phyloP scores from a whole-genome alignment of 148 eudicot genomes.

The Spergularia bocconei region DNA sequence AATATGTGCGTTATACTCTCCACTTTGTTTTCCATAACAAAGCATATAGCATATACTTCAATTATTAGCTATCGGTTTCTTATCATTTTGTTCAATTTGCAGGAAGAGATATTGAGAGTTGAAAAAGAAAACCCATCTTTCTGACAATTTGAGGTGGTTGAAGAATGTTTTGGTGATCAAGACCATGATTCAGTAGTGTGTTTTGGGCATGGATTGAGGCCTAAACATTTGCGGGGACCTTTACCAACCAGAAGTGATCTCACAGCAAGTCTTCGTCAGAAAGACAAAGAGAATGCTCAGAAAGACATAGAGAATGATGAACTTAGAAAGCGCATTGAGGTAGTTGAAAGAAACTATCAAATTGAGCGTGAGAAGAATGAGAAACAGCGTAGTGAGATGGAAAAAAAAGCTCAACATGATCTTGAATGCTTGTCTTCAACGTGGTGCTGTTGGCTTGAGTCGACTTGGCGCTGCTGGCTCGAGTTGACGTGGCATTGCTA shows the following conservation, averaged over 20 bases:
- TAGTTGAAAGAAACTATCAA: neutral
- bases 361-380: neutral
- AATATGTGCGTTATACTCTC: neutral
- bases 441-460: neutral
- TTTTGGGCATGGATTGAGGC: constrained; percentile 13
- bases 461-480: no score
- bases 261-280: neutral
- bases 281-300: constrained; percentile 1
- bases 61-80: no score
- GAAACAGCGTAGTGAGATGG: neutral
- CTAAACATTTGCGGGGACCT: constrained; percentile 18
- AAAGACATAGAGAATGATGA: constrained; percentile 3
- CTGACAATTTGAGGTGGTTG: neutral
- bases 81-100: neutral
- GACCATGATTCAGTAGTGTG: constrained; percentile 5
- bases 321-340: neutral
- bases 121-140: neutral
- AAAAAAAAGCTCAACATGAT: neutral
- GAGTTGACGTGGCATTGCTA: no score
- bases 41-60: neutral
- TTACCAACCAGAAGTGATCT: neutral
- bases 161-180: constrained; percentile 10
- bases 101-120: neutral
- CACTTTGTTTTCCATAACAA: neutral
- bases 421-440: neutral